Conservation (phyloP, 768 basidiomycete species). For the Tricholoma matsutake region DNA sequence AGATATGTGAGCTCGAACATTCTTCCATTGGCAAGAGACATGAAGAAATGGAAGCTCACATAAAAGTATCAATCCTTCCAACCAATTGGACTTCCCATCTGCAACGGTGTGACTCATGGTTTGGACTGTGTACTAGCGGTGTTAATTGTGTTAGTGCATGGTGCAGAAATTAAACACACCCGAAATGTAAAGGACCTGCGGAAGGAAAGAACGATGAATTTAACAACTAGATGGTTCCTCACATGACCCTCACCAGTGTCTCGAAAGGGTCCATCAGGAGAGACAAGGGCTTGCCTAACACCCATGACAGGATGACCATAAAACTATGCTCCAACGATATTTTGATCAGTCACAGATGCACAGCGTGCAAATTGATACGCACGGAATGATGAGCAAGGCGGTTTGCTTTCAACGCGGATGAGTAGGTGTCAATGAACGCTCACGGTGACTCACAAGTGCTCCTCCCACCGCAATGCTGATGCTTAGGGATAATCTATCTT, state of each 20-base stretch:
- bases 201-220: background rate
- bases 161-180: slow-evolving; percentile 25
- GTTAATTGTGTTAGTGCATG: background rate
- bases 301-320: slow-evolving; percentile 77
- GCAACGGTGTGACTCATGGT: slow-evolving; percentile 81
- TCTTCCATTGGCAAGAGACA: background rate
- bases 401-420: slow-evolving; percentile 56
- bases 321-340: slow-evolving; percentile 54
- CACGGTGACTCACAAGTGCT: slow-evolving; percentile 59
- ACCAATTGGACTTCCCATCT: slow-evolving; percentile 82
- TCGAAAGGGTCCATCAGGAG: slow-evolving; percentile 90
- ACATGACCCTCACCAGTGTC: slow-evolving; percentile 51
- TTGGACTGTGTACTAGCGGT: slow-evolving; percentile 52
- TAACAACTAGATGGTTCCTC: background rate
- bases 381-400: slow-evolving; percentile 83
- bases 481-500: slow-evolving; percentile 84
- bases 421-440: background rate
- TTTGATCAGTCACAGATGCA: background rate
- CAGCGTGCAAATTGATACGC: slow-evolving; percentile 21
- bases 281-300: slow-evolving; percentile 72
- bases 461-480: slow-evolving; percentile 89
- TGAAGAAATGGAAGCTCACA: slow-evolving; percentile 13
- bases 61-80: slow-evolving; percentile 54
- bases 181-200: slow-evolving; percentile 41
- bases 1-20: background rate